Evolutionary conservation across 1,139 yeast species (phyloP).

Genomic region (Geotrichum candidum): DNA sequence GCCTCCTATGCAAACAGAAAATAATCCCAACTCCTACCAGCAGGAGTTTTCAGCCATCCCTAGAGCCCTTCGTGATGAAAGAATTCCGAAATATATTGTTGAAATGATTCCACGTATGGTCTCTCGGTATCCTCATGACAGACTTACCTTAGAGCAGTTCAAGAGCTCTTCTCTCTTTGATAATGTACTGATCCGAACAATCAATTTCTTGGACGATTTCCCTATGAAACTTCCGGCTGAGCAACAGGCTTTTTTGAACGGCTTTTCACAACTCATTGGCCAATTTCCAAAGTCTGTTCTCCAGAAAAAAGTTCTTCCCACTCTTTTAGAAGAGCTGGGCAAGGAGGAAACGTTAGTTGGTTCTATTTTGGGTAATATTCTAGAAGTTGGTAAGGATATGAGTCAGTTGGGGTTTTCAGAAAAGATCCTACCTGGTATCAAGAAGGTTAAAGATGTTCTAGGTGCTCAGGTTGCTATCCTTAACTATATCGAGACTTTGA

Average conservation of each 20-base stretch:
- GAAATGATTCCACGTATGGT: constrained; percentile 41
- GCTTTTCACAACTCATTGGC: constrained; percentile 52
- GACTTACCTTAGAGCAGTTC: constrained; percentile 44
- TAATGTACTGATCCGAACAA: constrained; percentile 75
- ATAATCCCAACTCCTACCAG: constrained; percentile 34
- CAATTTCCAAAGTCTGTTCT: constrained; percentile 68
- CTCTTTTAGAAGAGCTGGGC: constrained; percentile 46
- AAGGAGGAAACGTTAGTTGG: constrained; percentile 50
- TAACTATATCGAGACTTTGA: constrained; percentile 49
- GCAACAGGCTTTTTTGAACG: constrained; percentile 61
- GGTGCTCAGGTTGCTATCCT: constrained; percentile 51
- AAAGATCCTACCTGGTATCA: constrained; percentile 49
- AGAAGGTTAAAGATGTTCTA: constrained; percentile 42
- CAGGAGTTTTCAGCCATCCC: constrained; percentile 32
- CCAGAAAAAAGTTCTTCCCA: constrained; percentile 70
- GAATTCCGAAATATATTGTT: constrained; percentile 33
- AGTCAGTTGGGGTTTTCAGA: constrained; percentile 77
- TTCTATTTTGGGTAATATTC: constrained; percentile 49
- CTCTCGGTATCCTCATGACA: constrained; percentile 38
- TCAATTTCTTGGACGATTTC: constrained; percentile 79
- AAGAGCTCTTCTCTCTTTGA: constrained; percentile 60
- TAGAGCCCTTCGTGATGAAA: constrained; percentile 41
- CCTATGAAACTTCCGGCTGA: constrained; percentile 69
- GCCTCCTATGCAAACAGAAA: constrained; percentile 37
- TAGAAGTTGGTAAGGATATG: constrained; percentile 55